Base-by-base conservation (phyloP, 1,284 basidiomycete genomes). In the Cutaneotrichosporon mucoides region DNA sequence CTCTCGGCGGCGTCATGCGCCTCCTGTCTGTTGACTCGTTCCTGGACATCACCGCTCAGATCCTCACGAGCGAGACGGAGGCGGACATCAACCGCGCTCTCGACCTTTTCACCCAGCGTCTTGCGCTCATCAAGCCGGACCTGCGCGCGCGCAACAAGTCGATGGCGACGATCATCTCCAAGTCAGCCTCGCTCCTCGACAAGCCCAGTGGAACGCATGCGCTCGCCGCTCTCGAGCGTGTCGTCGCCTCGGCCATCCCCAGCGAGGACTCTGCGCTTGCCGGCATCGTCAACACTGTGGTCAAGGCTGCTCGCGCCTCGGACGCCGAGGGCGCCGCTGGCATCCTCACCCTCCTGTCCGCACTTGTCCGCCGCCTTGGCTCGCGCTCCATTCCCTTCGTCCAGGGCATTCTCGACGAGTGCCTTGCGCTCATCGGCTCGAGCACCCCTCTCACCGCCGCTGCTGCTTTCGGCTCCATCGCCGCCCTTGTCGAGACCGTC, bases 301-400 rank as follows among this genome's bases (percentile, higher is more conserved):
- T 92, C 37, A 73, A 79, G 6, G 77, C 81, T 76, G 77, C 67
- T 34, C 79, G 53, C 73, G 79, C 36, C 71, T 74, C 16, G 66
- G 79, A 53, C 37, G 67, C 74, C n/a, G 58, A 65, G 37, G 85
- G 84, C 1, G 67, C 89, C 56, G 73, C 80, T 0, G 53, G 46
- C 5, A 81, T 83, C 13, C 73, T 93, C 45, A 76, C 83, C 6
- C 81, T 85, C 16, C 79, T 91, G 53, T 64, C 68, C 9, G 52
- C 66, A 8, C 58, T 67, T 8, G 56, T 65, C 24, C 76, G 81
- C 15, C 86, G 86, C 56, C 83, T 94, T n/a, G 90, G 89, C 0
- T 90, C 92, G 16, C 86, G 92, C 0, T 81, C 90, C 52, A 90
- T 96, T 53, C 90, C 92, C 6, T 83, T 85, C 77, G 87, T 93